phyloP scores from a whole-genome alignment of 1,139 yeast genomes.

The Zygoascus sp. region DNA sequence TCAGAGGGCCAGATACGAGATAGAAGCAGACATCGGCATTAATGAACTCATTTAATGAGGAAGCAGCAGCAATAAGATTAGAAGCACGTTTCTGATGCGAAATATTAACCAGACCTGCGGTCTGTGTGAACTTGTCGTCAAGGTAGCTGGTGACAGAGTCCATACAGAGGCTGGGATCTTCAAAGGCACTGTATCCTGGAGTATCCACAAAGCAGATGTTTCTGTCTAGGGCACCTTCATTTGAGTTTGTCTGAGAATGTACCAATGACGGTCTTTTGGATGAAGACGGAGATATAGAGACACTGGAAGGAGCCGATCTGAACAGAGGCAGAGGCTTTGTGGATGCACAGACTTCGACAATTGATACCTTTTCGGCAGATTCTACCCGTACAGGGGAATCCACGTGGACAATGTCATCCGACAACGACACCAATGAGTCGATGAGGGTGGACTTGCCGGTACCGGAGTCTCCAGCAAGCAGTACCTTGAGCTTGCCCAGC shows the following conservation, averaged over 20 bases:
- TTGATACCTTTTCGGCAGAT: neutral
- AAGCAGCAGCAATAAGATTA: constrained; percentile 27
- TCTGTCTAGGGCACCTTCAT: constrained; percentile 21
- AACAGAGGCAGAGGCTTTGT: constrained; percentile 28
- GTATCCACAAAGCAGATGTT: constrained; percentile 30
- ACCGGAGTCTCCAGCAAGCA: constrained; percentile 28
- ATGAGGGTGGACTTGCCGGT: constrained; percentile 30
- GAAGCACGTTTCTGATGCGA: constrained; percentile 24
- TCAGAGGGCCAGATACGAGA: constrained; percentile 23
- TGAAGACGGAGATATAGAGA: constrained; percentile 1
- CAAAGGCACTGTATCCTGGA: constrained; percentile 22
- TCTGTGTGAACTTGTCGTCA: constrained; percentile 26
- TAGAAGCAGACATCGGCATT: constrained; percentile 34
- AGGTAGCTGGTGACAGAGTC: constrained; percentile 26
- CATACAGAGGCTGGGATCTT: constrained; percentile 20
- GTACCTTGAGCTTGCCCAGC: constrained; percentile 28
- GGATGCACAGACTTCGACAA: constrained; percentile 23
- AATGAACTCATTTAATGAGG: constrained; percentile 27
- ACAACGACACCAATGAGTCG: constrained; percentile 24
- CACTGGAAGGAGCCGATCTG: constrained; percentile 12
- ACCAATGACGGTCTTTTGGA: constrained; percentile 7
- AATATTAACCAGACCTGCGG: constrained; percentile 30
- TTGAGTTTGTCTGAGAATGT: constrained; percentile 1
- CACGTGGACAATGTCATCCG: constrained; percentile 27
- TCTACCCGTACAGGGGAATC: constrained; percentile 18